Evolutionary conservation across 768 basidiomycete genomes (phyloP).

Genomic region (Hirschioporus abietinus): DNA sequence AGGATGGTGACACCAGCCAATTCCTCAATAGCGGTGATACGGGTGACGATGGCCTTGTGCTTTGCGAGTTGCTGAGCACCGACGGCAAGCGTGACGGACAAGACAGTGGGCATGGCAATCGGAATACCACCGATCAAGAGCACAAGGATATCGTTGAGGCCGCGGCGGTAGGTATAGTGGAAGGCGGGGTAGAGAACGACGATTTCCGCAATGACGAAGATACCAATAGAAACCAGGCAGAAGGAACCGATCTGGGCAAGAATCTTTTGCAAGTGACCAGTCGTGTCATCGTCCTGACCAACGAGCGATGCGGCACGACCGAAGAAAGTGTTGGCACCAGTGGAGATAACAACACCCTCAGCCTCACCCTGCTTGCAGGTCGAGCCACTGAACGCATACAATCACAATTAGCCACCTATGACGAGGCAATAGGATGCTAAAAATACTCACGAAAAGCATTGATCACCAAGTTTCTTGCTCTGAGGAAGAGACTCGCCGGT

Average conservation of each 20-base stretch:
- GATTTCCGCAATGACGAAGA: slow-evolving; percentile 93
- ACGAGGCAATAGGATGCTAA: slow-evolving; percentile 7
- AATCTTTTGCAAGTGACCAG: slow-evolving; percentile 98
- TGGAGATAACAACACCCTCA: slow-evolving; percentile 97
- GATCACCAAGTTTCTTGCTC: slow-evolving; percentile 88
- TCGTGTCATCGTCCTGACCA: slow-evolving; percentile 95
- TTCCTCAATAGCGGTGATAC: slow-evolving; percentile 99
- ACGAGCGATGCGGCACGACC: slow-evolving; percentile 97
- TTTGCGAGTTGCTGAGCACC: slow-evolving; percentile 98
- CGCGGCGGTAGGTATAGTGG: slow-evolving; percentile 85
- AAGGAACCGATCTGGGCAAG: slow-evolving; percentile 96
- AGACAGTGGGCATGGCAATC: slow-evolving; percentile 98
- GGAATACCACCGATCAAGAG: slow-evolving; percentile 99
- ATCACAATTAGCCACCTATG: slow-evolving; percentile 13
- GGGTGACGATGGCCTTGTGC: slow-evolving; percentile 99
- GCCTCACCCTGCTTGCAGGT: slow-evolving; percentile 99
- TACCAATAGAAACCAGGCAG: slow-evolving; percentile 93
- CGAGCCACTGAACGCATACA: slow-evolving; percentile 58
- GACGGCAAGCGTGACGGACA: slow-evolving; percentile 97
- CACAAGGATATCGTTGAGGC: slow-evolving; percentile 96
- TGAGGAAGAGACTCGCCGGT: slow-evolving; percentile 96
- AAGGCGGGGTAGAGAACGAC: slow-evolving; percentile 90
- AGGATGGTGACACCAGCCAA: slow-evolving; percentile 97
- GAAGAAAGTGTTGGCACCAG: slow-evolving; percentile 97
- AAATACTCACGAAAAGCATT: slow-evolving; percentile 92